Evolutionary conservation across 2,329 filamentous ascomycete genomes (phyloP), one percentile per base, ranked within the genome.

Genomic region (Fusarium sp.): DNA sequence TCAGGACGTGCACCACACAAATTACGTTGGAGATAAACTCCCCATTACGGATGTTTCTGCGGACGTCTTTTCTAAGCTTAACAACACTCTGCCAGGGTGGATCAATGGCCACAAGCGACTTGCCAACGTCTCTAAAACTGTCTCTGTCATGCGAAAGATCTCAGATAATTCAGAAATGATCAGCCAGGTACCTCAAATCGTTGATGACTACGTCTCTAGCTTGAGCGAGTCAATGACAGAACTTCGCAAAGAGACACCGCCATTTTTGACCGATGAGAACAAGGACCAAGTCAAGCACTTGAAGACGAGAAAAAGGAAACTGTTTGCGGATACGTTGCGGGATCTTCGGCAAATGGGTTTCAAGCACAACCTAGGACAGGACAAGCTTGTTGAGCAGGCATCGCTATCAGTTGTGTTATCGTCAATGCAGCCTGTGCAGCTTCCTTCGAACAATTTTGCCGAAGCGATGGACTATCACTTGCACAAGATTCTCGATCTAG

Each of bases 281-380:
- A 95, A 95, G 79, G 88, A 91, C 15, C 81, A 88, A 20, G 90
- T 98, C 68, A 95, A 97, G 81, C 94, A 98, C 80, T 89, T 98
- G 74, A 98, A 98, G 84, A 91, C 90, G 5, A 89, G 94, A 76
- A 99, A 99, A 83, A 90, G 94, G 46, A 95, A 94, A 75, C 87
- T 98, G 18, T 96, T 97, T 76, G 93, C 94, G 2, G 95, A 98
- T 75, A 95, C 93, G 0, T 84, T 99, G 71, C 95, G 93, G 77
- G 89, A 91, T 27, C 84, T 98, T 33, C 90, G 94, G 39, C 89
- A 92, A 63, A 98, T 99, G 95, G 96, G 96, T 7, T 89, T 99
- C 75, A 92, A 92, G 75, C 90, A 91, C 57, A 98, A 97, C 78
- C 85, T 97, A 20, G 90, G 92, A 72, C 91, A 90, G 18, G 90